Evolutionary conservation across 805 yeast species (phyloP).

Genomic region (Saturnispora sekii): DNA sequence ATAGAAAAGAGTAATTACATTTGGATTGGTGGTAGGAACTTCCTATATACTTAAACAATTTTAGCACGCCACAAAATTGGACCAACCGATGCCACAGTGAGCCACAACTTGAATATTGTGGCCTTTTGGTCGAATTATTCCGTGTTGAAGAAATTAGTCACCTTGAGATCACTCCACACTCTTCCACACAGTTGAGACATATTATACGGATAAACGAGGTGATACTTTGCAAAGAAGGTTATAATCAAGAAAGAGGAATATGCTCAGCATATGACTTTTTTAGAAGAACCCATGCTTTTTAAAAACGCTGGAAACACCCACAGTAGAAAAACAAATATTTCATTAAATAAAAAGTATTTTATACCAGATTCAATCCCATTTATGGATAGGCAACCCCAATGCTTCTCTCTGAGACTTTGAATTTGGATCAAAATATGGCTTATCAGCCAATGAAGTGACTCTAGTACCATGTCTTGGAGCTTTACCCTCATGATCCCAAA

Average conservation of each 20-base stretch:
- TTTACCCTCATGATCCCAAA: constrained; percentile 33
- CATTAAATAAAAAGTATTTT: not conserved
- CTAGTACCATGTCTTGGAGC: constrained; percentile 45
- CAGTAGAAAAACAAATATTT: not conserved
- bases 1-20: not conserved
- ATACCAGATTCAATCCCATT: not conserved
- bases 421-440: constrained; percentile 40
- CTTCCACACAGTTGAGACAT: too few relatives aligned
- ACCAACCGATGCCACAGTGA: constrained; percentile 2
- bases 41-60: too few relatives aligned
- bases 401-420: constrained; percentile 16
- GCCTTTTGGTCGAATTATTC: not conserved
- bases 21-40: too few relatives aligned
- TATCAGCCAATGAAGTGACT: constrained; percentile 44
- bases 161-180: not conserved
- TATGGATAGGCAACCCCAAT: constrained; percentile 7
- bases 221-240: too few relatives aligned
- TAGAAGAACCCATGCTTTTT: too few relatives aligned
- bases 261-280: too few relatives aligned
- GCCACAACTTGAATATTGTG: not conserved
- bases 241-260: too few relatives aligned
- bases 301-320: not conserved
- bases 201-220: too few relatives aligned
- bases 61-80: not conserved
- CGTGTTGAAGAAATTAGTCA: not conserved